A percentile compares a stretch with the other conserved stretches of the same genome.
These are phyloP conservation scores for Parachaetomium inaequale DNA, from an alignment of 495 filamentous ascomycete species.

Conservation along the genomic window DNA sequence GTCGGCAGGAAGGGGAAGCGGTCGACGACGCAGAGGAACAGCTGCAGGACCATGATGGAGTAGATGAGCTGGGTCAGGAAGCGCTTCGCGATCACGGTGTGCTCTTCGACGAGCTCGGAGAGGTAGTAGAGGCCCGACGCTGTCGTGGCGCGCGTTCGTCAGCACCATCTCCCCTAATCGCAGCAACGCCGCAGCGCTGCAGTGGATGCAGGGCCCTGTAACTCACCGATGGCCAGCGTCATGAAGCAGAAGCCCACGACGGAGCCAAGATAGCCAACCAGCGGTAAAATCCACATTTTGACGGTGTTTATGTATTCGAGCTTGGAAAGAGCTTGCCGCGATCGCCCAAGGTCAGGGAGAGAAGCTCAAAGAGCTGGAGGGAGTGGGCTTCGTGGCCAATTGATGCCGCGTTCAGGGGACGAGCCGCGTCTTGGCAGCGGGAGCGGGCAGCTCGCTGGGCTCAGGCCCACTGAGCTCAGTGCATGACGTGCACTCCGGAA, in stretches of 20 bases:
- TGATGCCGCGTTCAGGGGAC: constrained; percentile 6
- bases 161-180: not conserved
- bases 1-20: constrained; percentile 74
- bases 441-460: not conserved
- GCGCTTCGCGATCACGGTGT: constrained; percentile 86
- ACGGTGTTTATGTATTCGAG: not conserved
- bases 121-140: constrained; percentile 97
- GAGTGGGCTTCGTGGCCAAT: constrained; percentile 8
- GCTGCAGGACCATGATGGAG: constrained; percentile 68
- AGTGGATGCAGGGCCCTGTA: not conserved
- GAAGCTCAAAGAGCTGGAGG: not conserved
- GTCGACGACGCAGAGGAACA: constrained; percentile 75
- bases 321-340: not conserved
- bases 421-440: constrained; percentile 8
- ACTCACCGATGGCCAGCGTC: constrained; percentile 83
- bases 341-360: not conserved
- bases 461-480: not conserved
- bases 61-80: constrained; percentile 84
- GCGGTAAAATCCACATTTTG: constrained; percentile 86
- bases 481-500: constrained; percentile 12
- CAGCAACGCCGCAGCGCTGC: not conserved
- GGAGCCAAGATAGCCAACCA: constrained; percentile 84
- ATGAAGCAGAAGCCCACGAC: constrained; percentile 88
- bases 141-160: constrained; percentile 32
- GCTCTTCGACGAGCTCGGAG: constrained; percentile 95